phyloP scores from a whole-genome alignment of 2,329 filamentous ascomycete species.

The Aspergillus fischeri region DNA sequence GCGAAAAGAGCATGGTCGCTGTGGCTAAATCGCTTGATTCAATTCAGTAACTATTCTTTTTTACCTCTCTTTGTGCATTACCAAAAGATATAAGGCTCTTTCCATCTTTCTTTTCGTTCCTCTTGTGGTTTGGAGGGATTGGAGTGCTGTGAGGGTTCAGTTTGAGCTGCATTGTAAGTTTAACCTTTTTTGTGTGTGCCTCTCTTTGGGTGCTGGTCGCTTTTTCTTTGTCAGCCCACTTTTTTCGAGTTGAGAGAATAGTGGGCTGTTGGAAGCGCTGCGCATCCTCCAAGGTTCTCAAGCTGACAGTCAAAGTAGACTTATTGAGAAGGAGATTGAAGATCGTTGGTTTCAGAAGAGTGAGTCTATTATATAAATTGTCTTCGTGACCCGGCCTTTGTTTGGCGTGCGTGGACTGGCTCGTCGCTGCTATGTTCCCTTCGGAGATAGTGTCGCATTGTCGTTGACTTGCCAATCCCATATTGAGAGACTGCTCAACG shows the following conservation, averaged over 20 bases:
- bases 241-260: slow-evolving; percentile 17
- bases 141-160: slow-evolving; percentile 21
- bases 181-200: slow-evolving; percentile 8
- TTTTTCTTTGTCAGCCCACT: slow-evolving; percentile 22
- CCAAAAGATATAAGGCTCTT: background rate
- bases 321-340: slow-evolving; percentile 22
- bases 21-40: slow-evolving; percentile 14
- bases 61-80: background rate
- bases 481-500: background rate
- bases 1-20: background rate
- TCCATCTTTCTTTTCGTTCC: slow-evolving; percentile 7
- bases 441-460: background rate
- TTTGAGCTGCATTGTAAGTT: slow-evolving; percentile 13
- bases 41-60: slow-evolving; percentile 12
- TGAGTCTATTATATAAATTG: slow-evolving; percentile 20
- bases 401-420: background rate
- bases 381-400: background rate
- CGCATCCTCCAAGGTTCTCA: slow-evolving; percentile 29
- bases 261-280: slow-evolving; percentile 28
- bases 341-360: slow-evolving; percentile 22
- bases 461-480: background rate
- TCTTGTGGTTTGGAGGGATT: slow-evolving; percentile 21
- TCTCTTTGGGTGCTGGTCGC: slow-evolving; percentile 9
- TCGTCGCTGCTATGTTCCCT: background rate
- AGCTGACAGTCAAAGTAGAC: slow-evolving; percentile 18